Evolutionary conservation across 2,329 filamentous ascomycete species (phyloP).

Genomic region (Eurotiales sp.): DNA sequence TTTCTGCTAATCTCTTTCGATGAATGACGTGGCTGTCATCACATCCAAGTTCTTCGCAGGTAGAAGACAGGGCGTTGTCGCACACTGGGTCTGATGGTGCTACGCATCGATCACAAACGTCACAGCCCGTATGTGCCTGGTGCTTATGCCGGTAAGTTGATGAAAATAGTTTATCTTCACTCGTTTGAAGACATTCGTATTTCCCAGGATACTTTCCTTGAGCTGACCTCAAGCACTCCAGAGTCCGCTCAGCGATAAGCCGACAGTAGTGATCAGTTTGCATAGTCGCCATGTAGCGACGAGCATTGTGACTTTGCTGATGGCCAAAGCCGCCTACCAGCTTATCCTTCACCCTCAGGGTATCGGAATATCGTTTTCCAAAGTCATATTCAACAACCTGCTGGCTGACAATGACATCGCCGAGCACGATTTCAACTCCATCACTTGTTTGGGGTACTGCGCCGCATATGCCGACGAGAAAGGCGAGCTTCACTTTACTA

Average conservation of each 20-base stretch:
- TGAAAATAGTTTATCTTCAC: not conserved
- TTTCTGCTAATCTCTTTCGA: not conserved
- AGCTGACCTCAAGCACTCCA: not conserved
- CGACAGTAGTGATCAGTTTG: not conserved
- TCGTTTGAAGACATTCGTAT: not conserved
- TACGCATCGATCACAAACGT: not conserved
- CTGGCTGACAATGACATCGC: conserved; percentile 27
- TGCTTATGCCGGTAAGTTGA: not conserved
- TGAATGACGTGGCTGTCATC: not conserved
- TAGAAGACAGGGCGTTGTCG: not conserved
- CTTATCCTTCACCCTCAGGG: not conserved
- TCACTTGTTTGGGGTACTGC: conserved; percentile 11
- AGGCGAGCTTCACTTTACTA: conserved; percentile 16
- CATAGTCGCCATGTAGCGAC: not conserved
- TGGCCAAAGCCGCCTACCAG: not conserved
- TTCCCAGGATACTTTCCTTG: not conserved
- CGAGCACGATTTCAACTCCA: conserved; percentile 18
- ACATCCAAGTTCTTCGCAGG: not conserved
- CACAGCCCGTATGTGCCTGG: not conserved
- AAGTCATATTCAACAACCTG: conserved; percentile 22
- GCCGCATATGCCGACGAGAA: conserved; percentile 21
- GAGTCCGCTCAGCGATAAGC: not conserved
- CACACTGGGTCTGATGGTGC: not conserved
- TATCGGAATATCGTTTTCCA: conserved; percentile 9
- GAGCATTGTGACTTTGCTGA: not conserved